Evolutionary conservation across 371 early-diverging fungal genomes (phyloP), one percentile per base, ranked within the genome.

Genomic region (Smittium culicis): DNA sequence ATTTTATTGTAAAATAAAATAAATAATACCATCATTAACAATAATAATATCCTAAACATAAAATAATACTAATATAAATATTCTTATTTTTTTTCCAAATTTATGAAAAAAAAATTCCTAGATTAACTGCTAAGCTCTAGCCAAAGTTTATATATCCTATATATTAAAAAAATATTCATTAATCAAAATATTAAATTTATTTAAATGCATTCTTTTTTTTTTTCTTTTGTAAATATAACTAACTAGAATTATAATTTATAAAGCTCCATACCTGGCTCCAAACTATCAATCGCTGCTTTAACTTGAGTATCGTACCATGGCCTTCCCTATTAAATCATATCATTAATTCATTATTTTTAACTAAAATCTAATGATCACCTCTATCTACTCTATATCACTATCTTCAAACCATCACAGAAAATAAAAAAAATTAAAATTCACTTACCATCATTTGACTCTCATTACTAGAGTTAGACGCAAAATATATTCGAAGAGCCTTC

Each of bases 401-500:
- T 25, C 54, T 54, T 54, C 54, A 54, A 20, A 20, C 25, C 54
- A 54, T 54, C 54, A n/a, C n/a, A n/a, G n/a, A 45, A 45, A 45
- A 45, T 45, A 45, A 45, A 45, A 45, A 5, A 45, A 45, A 45
- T 11, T 11, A 45, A 45, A 45, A 11, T 45, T 5, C 20, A 45
- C 20, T 45, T 45, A 45, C 45, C 57, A 57, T 57, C 57, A 57
- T 57, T 25, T 14, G 57, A 57, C 5, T 14, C 3, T 62, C 62
- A 34, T 35, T 62, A 25, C 5, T 27, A 3, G 34, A 3, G 20
- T 62, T 14, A 24, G 62, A 62, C 5, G 35, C 65, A 70, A 87
- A 84, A 67, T 80, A 86, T 30, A 72, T 56, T 1, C 83, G 69
- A 58, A 87, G 71, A 0, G 81, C 86, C 66, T 78, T 75, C 59